Evolutionary conservation across 495 filamentous ascomycete genomes (phyloP).

Genomic region (Penicillium ucsense): DNA sequence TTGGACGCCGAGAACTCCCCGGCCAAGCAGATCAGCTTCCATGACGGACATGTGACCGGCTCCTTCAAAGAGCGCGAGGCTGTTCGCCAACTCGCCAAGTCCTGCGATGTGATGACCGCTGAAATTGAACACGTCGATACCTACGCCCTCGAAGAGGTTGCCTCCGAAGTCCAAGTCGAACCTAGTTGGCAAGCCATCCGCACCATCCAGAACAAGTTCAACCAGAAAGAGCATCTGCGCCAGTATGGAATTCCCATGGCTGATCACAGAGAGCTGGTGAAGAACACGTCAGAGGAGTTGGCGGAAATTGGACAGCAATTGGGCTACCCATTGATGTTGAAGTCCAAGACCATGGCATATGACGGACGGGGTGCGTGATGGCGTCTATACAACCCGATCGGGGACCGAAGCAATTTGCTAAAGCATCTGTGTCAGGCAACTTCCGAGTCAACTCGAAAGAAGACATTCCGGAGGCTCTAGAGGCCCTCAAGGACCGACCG

Average conservation of each 20-base stretch:
- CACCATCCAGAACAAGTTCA: constrained; percentile 92
- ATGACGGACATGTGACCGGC: constrained; percentile 64
- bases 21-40: constrained; percentile 83
- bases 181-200: constrained; percentile 84
- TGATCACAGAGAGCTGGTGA: constrained; percentile 51
- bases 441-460: constrained; percentile 57
- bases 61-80: constrained; percentile 74
- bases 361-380: constrained; percentile 60
- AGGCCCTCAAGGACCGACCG: constrained; percentile 57
- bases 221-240: constrained; percentile 76
- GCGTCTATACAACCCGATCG: neutral
- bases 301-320: constrained; percentile 52
- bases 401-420: neutral
- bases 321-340: constrained; percentile 90
- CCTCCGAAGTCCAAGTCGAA: constrained; percentile 55
- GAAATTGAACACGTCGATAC: constrained; percentile 98
- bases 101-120: constrained; percentile 81
- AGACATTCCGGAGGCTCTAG: constrained; percentile 60
- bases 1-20: constrained; percentile 73
- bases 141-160: constrained; percentile 76
- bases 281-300: constrained; percentile 46
- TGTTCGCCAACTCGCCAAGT: constrained; percentile 64
- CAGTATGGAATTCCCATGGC: constrained; percentile 61
- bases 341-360: constrained; percentile 86
- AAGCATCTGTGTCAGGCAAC: constrained; percentile 45